Base-by-base conservation (phyloP, 2,329 filamentous ascomycete species). In the Leptographium procerum region DNA sequence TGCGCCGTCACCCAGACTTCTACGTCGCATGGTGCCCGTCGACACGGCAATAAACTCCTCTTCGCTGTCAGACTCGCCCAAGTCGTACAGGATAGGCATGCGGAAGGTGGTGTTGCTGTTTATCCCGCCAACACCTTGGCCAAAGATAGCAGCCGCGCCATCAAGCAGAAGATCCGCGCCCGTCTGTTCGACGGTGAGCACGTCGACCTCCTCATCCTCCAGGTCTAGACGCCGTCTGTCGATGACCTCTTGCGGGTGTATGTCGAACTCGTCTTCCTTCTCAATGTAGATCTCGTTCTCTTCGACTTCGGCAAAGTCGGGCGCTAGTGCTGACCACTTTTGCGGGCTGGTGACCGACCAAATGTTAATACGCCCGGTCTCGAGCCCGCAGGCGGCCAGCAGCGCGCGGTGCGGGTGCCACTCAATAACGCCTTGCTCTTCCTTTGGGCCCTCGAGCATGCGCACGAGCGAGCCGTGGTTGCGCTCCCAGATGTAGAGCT, bases 281-380 rank as follows among this genome's bases (percentile, higher is more conserved):
- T 99, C 94, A 48, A 95, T 83, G 69, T 99, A 99, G 70, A 97
- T 90, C 26, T 96, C 91, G 65, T 99, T 99, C 72, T 99, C 94
- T 72, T 99, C 94, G 16, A 99, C 91, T 71, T 99, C 94, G 47
- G 86, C 88, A 71, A 99, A 99, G 72, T 99, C 95, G 0, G 94
- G 94, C 7, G 95, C 95, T 33, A 99, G 80, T 1, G 94, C 92
- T 19, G 91, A 96, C 95, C 94, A 99, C 66, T 94, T 88, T 69
- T 99, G 95, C 11, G 94, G 92, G 57, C 89, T 94, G 47, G 92
- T 85, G 58, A 96, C 94, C 6, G 90, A 92, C 94, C 94, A 99
- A 36, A 96, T 88, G 73, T 95, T 96, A 68, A 99, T 89, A 57
- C 89, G 84, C 8, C 94, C 94, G 0, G 89, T 92, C 72, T 99